These are phyloP conservation scores for Flammula alnicola DNA, from an alignment of 1,284 basidiomycete species.

Conservation along the genomic window DNA sequence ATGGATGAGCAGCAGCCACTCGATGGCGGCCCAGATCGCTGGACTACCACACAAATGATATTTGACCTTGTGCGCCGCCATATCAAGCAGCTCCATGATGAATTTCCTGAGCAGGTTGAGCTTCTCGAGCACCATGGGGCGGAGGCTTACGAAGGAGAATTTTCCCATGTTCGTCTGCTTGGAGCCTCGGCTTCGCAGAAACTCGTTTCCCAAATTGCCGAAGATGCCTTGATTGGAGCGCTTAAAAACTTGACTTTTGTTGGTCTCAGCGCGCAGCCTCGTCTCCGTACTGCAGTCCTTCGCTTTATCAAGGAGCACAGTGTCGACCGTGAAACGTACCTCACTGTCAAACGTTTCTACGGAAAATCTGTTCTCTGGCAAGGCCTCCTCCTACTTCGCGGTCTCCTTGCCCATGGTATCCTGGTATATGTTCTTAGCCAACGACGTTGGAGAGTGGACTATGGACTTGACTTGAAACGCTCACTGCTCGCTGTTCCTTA, in stretches of 20 bases:
- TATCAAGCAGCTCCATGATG: constrained; percentile 12
- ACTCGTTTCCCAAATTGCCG: constrained; percentile 20
- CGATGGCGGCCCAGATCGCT: constrained; percentile 51
- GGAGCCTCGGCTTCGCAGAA: constrained; percentile 9
- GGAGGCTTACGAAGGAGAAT: constrained; percentile 24
- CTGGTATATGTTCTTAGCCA: constrained; percentile 45
- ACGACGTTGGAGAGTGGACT: constrained; percentile 57
- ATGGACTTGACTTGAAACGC: constrained; percentile 48
- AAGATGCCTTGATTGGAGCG: constrained; percentile 31
- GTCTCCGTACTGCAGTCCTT: constrained; percentile 8
- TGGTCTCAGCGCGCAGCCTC: constrained; percentile 11
- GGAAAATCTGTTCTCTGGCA: constrained; percentile 31
- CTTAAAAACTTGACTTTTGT: constrained; percentile 23
- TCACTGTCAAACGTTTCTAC: constrained; percentile 6
- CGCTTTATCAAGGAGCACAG: constrained; percentile 6
- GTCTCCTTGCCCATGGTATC: constrained; percentile 48
- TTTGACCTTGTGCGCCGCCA: constrained; percentile 31
- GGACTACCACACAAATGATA: constrained; percentile 47
- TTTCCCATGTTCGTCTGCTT: constrained; percentile 40
- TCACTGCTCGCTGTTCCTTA: constrained; percentile 58
- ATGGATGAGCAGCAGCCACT: constrained; percentile 44
- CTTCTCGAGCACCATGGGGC: constrained; percentile 9
- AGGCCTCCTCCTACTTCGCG: constrained; percentile 47
- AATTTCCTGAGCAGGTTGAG: constrained; percentile 26
- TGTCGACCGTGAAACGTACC: neutral